A percentile compares a stretch with the other conserved stretches of the same genome.
These are phyloP conservation scores for Rutidosis leptorrhynchoides DNA, from an alignment of 129 eudicot genomes.

Conservation along the genomic window DNA sequence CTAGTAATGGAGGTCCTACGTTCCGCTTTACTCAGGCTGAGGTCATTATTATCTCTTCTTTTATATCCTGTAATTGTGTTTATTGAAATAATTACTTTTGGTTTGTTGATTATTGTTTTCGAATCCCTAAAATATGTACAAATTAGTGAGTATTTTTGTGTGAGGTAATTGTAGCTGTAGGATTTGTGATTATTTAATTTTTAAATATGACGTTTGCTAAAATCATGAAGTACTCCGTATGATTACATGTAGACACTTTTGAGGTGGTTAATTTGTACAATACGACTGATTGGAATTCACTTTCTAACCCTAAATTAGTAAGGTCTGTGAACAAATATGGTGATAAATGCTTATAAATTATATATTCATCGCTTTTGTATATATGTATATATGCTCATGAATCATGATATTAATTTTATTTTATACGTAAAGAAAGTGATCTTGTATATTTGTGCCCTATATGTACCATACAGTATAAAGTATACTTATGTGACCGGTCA, in stretches of 20 bases:
- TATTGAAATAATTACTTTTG: background rate
- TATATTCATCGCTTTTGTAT: background rate
- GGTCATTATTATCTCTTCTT: conserved; percentile 33
- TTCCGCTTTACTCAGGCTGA: conserved; percentile 74
- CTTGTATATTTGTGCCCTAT: background rate
- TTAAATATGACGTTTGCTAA: background rate
- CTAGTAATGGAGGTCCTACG: conserved; percentile 89
- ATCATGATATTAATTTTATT: background rate
- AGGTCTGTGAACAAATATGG: background rate
- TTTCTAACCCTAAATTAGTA: background rate
- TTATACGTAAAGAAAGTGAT: background rate
- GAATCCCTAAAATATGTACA: conserved; percentile 17
- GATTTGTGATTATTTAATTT: no score
- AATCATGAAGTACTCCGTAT: background rate
- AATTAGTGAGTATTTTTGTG: background rate
- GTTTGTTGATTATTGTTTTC: background rate
- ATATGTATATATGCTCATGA: background rate
- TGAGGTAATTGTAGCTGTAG: background rate
- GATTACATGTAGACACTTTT: background rate
- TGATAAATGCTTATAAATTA: background rate
- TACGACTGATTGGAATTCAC: background rate
- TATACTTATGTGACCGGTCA: background rate
- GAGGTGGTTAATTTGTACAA: background rate
- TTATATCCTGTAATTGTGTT: background rate
- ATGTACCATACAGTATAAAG: no score